These are phyloP conservation scores for Cystobasidium sp. DNA, from an alignment of 1,284 basidiomycete species.

Conservation along the genomic window DNA sequence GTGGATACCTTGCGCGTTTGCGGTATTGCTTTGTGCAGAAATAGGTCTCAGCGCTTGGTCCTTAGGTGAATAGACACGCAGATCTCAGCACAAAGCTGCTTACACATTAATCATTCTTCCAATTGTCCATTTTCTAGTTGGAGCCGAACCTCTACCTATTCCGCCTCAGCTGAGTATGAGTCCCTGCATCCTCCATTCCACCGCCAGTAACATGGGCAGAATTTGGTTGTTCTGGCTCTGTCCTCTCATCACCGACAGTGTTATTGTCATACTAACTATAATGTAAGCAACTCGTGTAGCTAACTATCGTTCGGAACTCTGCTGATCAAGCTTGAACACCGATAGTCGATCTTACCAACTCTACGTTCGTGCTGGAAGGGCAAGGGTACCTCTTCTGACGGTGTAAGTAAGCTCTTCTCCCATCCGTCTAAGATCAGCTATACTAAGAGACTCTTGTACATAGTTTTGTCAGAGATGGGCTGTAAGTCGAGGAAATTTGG, in stretches of 20 bases:
- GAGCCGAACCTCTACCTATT: slow-evolving; percentile 10
- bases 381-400: slow-evolving; percentile 15
- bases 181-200: slow-evolving; percentile 16
- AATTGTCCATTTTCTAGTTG: neutral
- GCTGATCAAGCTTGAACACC: neutral
- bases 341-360: slow-evolving; percentile 10
- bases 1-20: slow-evolving; percentile 5
- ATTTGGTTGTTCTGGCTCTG: slow-evolving; percentile 24
- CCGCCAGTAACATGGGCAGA: neutral
- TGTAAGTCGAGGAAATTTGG: neutral
- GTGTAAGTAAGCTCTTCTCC: neutral
- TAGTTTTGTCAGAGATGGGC: slow-evolving; percentile 7
- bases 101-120: too few species aligned
- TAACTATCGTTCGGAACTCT: neutral
- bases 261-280: slow-evolving; percentile 7
- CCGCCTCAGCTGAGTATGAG: slow-evolving; percentile 9
- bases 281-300: neutral
- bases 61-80: neutral
- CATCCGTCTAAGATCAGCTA: too few species aligned
- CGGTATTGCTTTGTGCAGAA: slow-evolving; percentile 2
- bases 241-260: slow-evolving; percentile 6
- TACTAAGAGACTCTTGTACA: neutral
- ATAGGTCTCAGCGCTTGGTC: neutral
- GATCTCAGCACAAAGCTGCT: too few species aligned
- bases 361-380: neutral